Base-by-base conservation (phyloP, 768 basidiomycete species). In the Termitomyces sp. region DNA sequence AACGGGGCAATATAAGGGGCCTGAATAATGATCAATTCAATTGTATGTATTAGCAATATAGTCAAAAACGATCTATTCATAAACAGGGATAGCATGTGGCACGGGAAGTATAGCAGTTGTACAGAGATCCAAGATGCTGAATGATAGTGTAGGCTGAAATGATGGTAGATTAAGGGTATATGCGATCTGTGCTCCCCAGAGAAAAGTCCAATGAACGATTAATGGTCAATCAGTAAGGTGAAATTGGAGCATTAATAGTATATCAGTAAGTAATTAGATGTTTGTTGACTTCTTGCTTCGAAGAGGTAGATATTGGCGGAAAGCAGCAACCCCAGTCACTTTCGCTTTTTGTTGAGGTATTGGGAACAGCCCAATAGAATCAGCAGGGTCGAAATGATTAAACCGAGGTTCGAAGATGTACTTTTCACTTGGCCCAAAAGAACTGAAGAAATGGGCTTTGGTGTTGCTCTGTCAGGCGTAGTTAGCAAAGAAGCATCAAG, bases 361-460 rank as follows among this genome's bases (percentile, higher is more conserved):
- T 3, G 71, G 70, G 62, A 70, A 70, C 37, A 47, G 63, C 16
- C 66, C 66, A n/a, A 71, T 65, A 26, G 65, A 64, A 10, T 72
- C 63, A 8, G 62, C 64, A 41, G 64, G 65, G 41, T 65, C 57
- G n/a, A 67, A 59, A 16, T 63, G 48, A 20, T 60, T n/a, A 37
- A 51, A 18, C 50, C 26, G 34, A n/a, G 50, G 37, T 39, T 53
- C 39, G 63, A 68, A 63, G n/a, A 53, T 61, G 29, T 55, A 47
- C 29, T 64, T 57, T 41, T 68, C 64, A 46, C 24, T 43, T 18
- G 44, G 26, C 26, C 56, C 51, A 16, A 59, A 46, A 20, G 61
- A 49, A 39, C 36, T 32, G 36, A 48, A 27, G 27, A 57, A 50
- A 18, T 53, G 52, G 50, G 26, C 27, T 22, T 53, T 50, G 20